Conservation (phyloP, 2,329 filamentous ascomycete species). For the Xylariaceae sp. region DNA sequence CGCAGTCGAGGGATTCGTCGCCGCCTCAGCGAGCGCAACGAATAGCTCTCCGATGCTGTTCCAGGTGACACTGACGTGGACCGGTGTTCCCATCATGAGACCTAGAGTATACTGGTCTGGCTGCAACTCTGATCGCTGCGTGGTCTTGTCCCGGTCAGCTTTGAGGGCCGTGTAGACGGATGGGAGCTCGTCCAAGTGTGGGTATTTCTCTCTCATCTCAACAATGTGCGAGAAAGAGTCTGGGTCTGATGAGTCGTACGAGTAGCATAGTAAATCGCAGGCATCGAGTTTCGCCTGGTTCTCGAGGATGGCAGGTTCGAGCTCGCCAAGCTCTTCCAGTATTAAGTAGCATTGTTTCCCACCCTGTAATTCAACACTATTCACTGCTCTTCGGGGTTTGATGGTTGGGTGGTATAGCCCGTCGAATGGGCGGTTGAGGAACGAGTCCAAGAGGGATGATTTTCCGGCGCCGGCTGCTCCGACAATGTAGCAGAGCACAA, state of each 20-base stretch:
- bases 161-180: constrained; percentile 91
- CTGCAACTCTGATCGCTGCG: constrained; percentile 86
- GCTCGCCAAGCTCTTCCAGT: constrained; percentile 86
- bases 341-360: constrained; percentile 98
- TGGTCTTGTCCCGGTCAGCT: constrained; percentile 92
- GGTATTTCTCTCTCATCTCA: constrained; percentile 70
- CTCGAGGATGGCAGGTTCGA: constrained; percentile 92
- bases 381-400: constrained; percentile 87
- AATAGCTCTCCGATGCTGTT: constrained; percentile 91
- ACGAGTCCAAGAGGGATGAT: constrained; percentile 84
- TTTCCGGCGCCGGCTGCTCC: constrained; percentile 86
- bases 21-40: constrained; percentile 84
- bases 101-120: constrained; percentile 86
- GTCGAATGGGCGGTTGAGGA: constrained; percentile 84
- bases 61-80: constrained; percentile 96
- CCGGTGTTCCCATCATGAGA: constrained; percentile 81
- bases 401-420: constrained; percentile 87
- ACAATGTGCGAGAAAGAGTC: constrained; percentile 94
- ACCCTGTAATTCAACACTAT: constrained; percentile 91
- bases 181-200: constrained; percentile 83
- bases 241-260: constrained; percentile 94
- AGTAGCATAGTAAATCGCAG: constrained; percentile 91
- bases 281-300: constrained; percentile 86
- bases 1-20: constrained; percentile 81
- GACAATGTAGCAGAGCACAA: constrained; percentile 88